Base-by-base conservation (phyloP, 2,329 filamentous ascomycete species). In the Hypoxylon sp. region DNA sequence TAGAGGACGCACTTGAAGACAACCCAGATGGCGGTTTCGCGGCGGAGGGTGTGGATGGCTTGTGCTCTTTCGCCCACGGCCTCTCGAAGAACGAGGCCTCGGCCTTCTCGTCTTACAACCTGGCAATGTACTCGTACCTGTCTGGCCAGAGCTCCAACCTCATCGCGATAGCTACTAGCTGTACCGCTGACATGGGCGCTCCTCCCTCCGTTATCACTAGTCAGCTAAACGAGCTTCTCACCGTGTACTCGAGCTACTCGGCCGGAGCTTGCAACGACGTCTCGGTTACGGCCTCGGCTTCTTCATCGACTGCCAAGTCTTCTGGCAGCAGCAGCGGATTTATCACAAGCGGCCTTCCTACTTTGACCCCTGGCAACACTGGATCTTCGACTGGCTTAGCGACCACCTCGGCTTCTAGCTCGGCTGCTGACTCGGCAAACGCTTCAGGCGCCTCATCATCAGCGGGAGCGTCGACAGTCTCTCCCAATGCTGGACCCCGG, bases 111-210 rank as follows among this genome's bases (percentile, higher is more conserved):
- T 60, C 57, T 6, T 71, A 53, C 53, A 63, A 64, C 60, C 25
- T 64, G 21, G 57, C 32, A 1, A 60, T 71, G 60, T 71, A 71
- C 65, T 62, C 68, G 41, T 71, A 67, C 53, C 45, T 71, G 10
- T 69, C 68, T 1, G 23, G 25, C 5, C 63, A 71, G 57, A 65
- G 60, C 34, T 60, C 65, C 28, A 67, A 68, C 52, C 28, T 71
- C 1, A n/a, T 60, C 5, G 52, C 45, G 1, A n/a, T 71, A 5
- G 68, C 63, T 3, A 49, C 63, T 21, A 60, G 21, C 34, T 71
- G 68, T 57, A 59, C 65, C 17, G 11, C 25, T 43, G 57, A 64
- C 4, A 62, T 71, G 59, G 68, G 63, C 36, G 59, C 68, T 2
- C 57, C 60, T 2, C 36, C 68, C 5, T 32, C 43, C 1, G 49